Evolutionary conservation across 1,284 basidiomycete species (phyloP), one percentile per base, ranked within the genome.

Genomic region (Ustilago xerochloae): DNA sequence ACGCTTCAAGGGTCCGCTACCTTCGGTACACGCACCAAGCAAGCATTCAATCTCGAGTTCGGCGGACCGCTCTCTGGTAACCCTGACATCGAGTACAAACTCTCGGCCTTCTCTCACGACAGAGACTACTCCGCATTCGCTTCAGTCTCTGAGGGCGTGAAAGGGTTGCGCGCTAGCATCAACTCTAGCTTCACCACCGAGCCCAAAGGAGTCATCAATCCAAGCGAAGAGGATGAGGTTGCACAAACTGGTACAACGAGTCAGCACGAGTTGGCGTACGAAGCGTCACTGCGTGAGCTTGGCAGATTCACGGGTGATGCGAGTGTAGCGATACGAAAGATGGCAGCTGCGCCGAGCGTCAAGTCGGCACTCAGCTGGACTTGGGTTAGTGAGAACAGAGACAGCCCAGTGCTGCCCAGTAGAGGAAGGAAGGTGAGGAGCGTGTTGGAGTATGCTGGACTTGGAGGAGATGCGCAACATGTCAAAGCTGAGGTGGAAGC

Each of bases 331-430:
- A 22, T 51, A 60, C 63, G 61, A 28, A 67, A 55, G 66, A 55
- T 62, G 43, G 55, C 69, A 2, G 47, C 39, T 12, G 29, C 50
- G 3, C 52, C 48, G 18, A 80, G 61, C 29, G 59, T 91, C 71
- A 99, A 98, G 85, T 94, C 93, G 0, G 89, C 93, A 0, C 59
- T 99, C 1, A 90, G 90, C 7, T 93, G 98, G 80, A 90, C 89
- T 0, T 93, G 89, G 85, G 87, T 89, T 0, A 87, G 88, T 22
- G 94, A 98, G 83, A 93, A 91, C 1, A 89, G 96, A 22, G 89
- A 97, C 79, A 91, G 93, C 81, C 82, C 86, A 0, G 87, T 88
- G 61, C 86, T 91, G 22, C 90, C 90, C 15, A 77, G 71, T 20
- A 41, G 45, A 4, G 82, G 82, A 3, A 36, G 58, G 12, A 73